Percentiles rank a stretch among this genome's conserved stretches.
Conservation (phyloP, 2,329 filamentous ascomycete genomes). For the Xylaria sp. region DNA sequence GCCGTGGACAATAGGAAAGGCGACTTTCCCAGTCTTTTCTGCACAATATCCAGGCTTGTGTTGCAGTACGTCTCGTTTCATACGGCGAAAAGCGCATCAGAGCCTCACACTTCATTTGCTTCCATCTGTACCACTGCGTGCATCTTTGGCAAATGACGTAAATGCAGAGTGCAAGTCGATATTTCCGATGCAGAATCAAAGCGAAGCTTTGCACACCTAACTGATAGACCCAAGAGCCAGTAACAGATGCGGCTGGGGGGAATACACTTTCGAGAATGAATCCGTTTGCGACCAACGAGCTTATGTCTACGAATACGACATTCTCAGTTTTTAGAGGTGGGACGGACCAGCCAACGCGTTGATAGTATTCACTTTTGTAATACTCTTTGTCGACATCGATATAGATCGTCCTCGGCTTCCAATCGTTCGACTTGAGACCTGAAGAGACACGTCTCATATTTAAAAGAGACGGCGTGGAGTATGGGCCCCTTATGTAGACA, state of each 20-base stretch:
- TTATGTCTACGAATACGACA: neutral
- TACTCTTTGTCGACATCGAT: neutral
- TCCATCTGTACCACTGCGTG: neutral
- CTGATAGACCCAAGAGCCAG: no score
- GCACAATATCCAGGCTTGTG: neutral
- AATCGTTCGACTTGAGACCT: neutral
- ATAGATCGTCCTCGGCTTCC: neutral
- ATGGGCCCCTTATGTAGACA: neutral
- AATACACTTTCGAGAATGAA: neutral
- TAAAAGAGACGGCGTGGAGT: neutral
- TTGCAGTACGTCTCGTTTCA: neutral
- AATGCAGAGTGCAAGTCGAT: neutral
- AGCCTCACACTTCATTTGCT: neutral
- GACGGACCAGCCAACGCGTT: no score
- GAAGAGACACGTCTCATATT: neutral
- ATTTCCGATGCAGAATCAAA: neutral
- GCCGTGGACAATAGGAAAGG: neutral
- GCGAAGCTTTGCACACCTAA: neutral
- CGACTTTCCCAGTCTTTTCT: neutral
- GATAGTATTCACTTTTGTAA: neutral
- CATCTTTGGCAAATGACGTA: neutral
- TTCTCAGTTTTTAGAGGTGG: no score
- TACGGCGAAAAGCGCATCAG: neutral
- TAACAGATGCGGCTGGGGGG: neutral
- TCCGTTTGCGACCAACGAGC: neutral